A percentile compares a stretch with the other conserved stretches of the same genome.
Evolutionary conservation across 2,329 filamentous ascomycete genomes (phyloP).

Genomic region (Aspergillus pseudoglaucus): DNA sequence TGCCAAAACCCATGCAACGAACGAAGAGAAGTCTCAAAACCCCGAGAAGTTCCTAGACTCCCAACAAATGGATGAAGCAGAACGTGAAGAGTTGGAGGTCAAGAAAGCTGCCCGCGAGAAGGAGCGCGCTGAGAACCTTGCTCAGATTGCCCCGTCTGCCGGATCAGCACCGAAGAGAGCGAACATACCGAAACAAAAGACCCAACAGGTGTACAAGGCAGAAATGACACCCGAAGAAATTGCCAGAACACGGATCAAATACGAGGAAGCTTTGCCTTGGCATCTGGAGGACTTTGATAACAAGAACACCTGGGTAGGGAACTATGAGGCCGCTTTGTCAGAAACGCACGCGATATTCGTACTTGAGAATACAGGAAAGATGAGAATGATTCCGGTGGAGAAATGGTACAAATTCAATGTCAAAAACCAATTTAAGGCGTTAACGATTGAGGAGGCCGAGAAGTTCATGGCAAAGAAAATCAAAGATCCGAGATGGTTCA

Average conservation of each 20-base stretch:
- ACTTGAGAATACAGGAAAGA: constrained; percentile 61
- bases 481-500: constrained; percentile 72
- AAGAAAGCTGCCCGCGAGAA: constrained; percentile 72
- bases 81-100: constrained; percentile 53
- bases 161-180: constrained; percentile 65
- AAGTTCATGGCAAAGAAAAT: constrained; percentile 72
- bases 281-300: constrained; percentile 94
- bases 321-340: constrained; percentile 82
- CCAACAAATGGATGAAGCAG: constrained; percentile 59
- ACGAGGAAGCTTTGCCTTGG: constrained; percentile 94
- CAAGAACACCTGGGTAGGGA: constrained; percentile 88
- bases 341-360: constrained; percentile 73
- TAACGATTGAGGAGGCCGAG: constrained; percentile 80
- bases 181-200: constrained; percentile 65
- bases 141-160: constrained; percentile 82
- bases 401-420: constrained; percentile 74
- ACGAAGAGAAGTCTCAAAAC: constrained; percentile 39
- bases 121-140: constrained; percentile 77
- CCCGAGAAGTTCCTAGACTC: constrained; percentile 32
- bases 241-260: constrained; percentile 60
- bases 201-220: constrained; percentile 75
- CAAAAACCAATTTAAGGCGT: constrained; percentile 59
- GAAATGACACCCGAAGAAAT: constrained; percentile 68
- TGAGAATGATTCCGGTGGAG: constrained; percentile 84
- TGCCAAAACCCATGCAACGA: constrained; percentile 50